Evolutionary conservation across 192 early-diverging fungal genomes (phyloP).

Genomic region (Backusella parvicylindrica): DNA sequence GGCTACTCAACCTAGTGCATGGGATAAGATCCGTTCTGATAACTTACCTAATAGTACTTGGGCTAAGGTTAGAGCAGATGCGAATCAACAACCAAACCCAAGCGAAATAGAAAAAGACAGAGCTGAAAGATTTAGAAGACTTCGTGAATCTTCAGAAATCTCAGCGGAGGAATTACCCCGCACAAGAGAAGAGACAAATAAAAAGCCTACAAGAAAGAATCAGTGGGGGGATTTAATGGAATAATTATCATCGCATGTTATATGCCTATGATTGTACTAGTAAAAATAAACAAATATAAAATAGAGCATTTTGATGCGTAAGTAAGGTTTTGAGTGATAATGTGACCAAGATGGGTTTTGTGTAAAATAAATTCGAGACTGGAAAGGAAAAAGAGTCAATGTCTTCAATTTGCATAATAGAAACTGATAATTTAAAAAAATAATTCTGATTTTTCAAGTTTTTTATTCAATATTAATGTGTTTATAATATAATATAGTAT

Average conservation of each 20-base stretch:
- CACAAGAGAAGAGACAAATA: slow-evolving; percentile 32
- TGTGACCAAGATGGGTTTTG: no score
- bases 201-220: slow-evolving; percentile 8
- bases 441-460: no score
- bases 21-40: slow-evolving; percentile 29
- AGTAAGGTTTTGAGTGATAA: neutral
- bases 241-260: neutral
- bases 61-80: slow-evolving; percentile 22
- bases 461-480: neutral
- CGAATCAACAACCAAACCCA: slow-evolving; percentile 15
- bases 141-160: slow-evolving; percentile 2
- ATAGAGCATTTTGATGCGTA: no score
- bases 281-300: neutral
- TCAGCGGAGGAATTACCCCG: slow-evolving; percentile 26
- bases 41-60: slow-evolving; percentile 28
- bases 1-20: slow-evolving; percentile 7
- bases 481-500: neutral
- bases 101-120: neutral
- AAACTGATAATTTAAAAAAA: no score
- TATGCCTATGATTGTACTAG: neutral
- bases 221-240: slow-evolving; percentile 31
- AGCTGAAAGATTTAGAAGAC: neutral
- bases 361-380: no score
- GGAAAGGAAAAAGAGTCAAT: no score
- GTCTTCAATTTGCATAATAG: no score